Conservation (phyloP, 192 early-diverging fungal genomes). For the Coemansia sp. region DNA sequence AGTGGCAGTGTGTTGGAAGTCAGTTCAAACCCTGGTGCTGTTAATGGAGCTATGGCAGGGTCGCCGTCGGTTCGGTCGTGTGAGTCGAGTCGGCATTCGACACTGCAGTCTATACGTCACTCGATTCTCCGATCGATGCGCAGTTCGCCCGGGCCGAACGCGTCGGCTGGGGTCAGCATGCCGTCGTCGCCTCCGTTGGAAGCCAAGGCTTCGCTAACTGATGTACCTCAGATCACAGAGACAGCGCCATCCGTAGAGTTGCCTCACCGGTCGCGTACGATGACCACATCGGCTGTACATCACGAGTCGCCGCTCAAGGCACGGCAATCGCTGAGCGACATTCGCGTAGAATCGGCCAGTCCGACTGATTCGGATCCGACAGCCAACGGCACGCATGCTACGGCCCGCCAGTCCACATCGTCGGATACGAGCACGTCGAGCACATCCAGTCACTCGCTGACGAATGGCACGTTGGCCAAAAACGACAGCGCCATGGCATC, state of each 20-base stretch:
- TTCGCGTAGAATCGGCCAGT: background rate
- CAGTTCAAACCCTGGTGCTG: constrained; percentile 3
- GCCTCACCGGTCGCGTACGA: constrained; percentile 5
- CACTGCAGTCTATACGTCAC: constrained; percentile 23
- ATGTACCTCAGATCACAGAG: background rate
- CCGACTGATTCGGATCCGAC: background rate
- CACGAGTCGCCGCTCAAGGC: constrained; percentile 12
- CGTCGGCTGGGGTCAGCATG: background rate
- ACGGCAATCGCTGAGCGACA: constrained; percentile 27
- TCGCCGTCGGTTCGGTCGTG: background rate
- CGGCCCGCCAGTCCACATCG: background rate
- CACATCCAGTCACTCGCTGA: background rate
- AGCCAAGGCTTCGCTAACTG: background rate
- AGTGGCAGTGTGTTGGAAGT: constrained; percentile 19
- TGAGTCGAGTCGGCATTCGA: constrained; percentile 8
- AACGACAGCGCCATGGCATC: constrained; percentile 8
- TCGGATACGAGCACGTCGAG: background rate
- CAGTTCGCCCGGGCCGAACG: background rate
- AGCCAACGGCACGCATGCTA: background rate
- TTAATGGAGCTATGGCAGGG: background rate
- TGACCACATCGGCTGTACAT: constrained; percentile 7
- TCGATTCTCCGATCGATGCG: constrained; percentile 12
- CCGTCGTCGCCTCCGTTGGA: too few species aligned
- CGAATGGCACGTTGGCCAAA: constrained; percentile 1
- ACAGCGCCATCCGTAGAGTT: background rate